These are phyloP conservation scores for Alternaria triticimaculans DNA, from an alignment of 2,329 filamentous ascomycete genomes.

Conservation along the genomic window DNA sequence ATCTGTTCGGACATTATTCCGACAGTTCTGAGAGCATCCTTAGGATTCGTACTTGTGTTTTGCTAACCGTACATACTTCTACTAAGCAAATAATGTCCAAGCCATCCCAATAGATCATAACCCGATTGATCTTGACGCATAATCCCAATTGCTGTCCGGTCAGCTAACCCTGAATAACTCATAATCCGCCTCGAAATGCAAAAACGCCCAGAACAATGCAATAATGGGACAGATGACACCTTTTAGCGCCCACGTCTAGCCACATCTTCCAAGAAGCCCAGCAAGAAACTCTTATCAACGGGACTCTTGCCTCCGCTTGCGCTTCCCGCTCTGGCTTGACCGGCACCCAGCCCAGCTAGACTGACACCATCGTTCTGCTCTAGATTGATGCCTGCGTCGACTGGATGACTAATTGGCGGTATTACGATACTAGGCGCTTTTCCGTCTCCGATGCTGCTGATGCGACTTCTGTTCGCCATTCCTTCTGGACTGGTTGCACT, in stretches of 20 bases:
- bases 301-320: conserved; percentile 51
- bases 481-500: conserved; percentile 36
- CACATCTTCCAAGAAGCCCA: conserved; percentile 73
- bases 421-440: conserved; percentile 25
- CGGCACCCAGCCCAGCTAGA: conserved; percentile 1
- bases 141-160: background rate
- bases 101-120: background rate
- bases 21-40: background rate
- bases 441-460: conserved; percentile 43
- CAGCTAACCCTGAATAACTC: background rate
- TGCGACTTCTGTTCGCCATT: conserved; percentile 38
- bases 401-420: conserved; percentile 21
- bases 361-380: conserved; percentile 1
- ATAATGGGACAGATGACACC: background rate
- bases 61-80: background rate
- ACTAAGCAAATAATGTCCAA: background rate
- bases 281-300: conserved; percentile 76
- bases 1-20: background rate
- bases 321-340: conserved; percentile 7
- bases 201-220: background rate
- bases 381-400: background rate
- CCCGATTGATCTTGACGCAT: background rate
- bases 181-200: background rate
- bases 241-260: conserved; percentile 37
- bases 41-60: background rate